Evolutionary conservation across 306 rosid species (phyloP).

Genomic region (Sesbania bispinosa): DNA sequence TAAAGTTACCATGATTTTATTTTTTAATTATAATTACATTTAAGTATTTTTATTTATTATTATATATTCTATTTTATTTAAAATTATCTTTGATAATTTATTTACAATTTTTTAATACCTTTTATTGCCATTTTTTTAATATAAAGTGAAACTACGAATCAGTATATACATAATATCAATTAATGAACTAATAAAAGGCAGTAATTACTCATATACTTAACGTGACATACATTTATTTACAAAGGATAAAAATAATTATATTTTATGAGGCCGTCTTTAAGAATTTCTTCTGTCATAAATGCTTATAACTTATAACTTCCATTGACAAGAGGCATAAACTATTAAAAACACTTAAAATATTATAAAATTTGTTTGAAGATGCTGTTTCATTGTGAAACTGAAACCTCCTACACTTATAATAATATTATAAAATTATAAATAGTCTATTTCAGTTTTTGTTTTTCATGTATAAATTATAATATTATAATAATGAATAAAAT

Average conservation of each 20-base stretch:
- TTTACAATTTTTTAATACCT: not conserved
- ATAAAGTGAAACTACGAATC: not conserved
- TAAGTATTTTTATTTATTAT: not conserved
- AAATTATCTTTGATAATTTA: not conserved
- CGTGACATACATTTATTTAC: not conserved
- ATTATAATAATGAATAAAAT: not conserved
- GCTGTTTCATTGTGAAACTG: not conserved
- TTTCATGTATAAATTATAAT: too few species aligned
- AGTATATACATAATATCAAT: not conserved
- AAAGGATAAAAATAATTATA: not conserved
- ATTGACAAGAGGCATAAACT: not conserved
- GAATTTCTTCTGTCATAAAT: not conserved
- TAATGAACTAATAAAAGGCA: not conserved
- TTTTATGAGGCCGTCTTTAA: too few species aligned
- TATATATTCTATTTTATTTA: not conserved
- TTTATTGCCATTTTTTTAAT: not conserved
- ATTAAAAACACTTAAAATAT: not conserved
- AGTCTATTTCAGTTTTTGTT: too few species aligned
- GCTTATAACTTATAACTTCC: not conserved
- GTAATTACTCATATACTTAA: not conserved
- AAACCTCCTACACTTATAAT: too few species aligned
- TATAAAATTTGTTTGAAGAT: too few species aligned
- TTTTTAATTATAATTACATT: too few species aligned
- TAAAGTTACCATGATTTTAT: too few species aligned
- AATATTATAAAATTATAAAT: too few species aligned